phyloP scores from a whole-genome alignment of 2,329 filamentous ascomycete species.

The Monosporascus sp. region DNA sequence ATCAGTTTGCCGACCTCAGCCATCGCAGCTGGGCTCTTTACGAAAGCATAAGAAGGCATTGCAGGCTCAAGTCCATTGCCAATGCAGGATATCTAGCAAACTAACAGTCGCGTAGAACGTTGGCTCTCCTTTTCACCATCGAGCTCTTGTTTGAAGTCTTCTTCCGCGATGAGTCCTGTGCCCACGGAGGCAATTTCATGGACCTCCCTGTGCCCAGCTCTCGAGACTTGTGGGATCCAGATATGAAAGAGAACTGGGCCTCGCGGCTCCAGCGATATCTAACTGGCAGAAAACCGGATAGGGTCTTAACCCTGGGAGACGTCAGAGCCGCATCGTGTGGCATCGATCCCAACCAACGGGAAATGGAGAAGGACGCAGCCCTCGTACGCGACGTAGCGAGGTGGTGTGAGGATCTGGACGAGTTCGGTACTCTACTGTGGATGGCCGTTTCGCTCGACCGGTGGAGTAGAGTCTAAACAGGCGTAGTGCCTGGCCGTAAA shows the following conservation, averaged over 20 bases:
- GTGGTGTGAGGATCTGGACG: conserved; percentile 23
- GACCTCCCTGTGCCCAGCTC: conserved; percentile 10
- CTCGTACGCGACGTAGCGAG: conserved; percentile 9
- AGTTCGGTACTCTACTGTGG: conserved; percentile 22
- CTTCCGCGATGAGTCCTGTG: not conserved
- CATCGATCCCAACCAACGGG: not conserved
- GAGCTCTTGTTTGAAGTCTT: conserved; percentile 10
- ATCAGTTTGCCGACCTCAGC: too few relatives aligned
- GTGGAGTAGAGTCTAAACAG: not conserved
- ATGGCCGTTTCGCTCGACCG: conserved; percentile 26
- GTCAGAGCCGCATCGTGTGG: not conserved
- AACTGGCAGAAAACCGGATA: not conserved
- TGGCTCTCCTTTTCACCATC: conserved; percentile 11
- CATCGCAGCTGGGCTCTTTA: too few relatives aligned
- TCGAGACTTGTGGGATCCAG: conserved; percentile 16
- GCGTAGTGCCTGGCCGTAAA: not conserved
- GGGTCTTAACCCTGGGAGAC: conserved; percentile 6
- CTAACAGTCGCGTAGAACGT: not conserved
- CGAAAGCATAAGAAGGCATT: conserved; percentile 2
- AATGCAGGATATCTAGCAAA: conserved; percentile 1
- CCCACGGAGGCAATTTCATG: conserved; percentile 4
- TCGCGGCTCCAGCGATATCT: conserved; percentile 9
- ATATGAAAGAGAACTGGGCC: conserved; percentile 12
- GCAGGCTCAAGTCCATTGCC: not conserved
- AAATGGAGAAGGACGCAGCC: not conserved